Conservation (phyloP, 257 asterid genomes). For the Penstemon eatonii region DNA sequence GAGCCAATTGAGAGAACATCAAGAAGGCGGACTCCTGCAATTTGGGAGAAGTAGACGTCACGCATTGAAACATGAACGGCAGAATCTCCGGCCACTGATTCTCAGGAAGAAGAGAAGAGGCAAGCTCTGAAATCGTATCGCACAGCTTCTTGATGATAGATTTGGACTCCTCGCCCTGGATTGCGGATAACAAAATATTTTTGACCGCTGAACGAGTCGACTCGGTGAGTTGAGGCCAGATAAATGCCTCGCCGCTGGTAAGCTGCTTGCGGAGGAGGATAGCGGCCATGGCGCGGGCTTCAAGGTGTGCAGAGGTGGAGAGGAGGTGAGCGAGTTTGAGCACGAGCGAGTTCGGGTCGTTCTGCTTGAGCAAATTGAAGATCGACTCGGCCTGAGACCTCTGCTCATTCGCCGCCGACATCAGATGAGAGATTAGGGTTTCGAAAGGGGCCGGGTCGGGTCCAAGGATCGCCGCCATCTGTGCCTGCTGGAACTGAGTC, state of each 20-base stretch:
- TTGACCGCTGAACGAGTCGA: constrained; percentile 64
- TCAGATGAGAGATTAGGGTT: constrained; percentile 69
- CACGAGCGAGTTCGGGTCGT: constrained; percentile 76
- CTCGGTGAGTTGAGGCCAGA: constrained; percentile 69
- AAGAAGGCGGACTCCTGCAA: constrained; percentile 81
- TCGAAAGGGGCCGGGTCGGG: constrained; percentile 82
- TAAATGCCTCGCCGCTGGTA: constrained; percentile 70
- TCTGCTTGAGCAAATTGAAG: constrained; percentile 76
- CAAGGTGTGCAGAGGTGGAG: constrained; percentile 48
- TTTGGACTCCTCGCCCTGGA: constrained; percentile 72
- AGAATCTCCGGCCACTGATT: constrained; percentile 85
- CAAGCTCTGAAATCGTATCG: constrained; percentile 86
- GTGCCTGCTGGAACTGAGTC: constrained; percentile 78
- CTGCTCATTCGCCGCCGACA: constrained; percentile 83
- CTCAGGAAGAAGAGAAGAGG: constrained; percentile 81
- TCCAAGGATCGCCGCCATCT: constrained; percentile 71
- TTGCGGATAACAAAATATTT: constrained; percentile 48
- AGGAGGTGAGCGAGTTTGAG: constrained; percentile 71
- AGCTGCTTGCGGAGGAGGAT: constrained; percentile 85
- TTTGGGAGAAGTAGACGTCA: constrained; percentile 60
- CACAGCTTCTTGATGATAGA: constrained; percentile 70
- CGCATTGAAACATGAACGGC: constrained; percentile 94
- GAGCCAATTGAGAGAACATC: constrained; percentile 83
- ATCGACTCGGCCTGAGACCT: constrained; percentile 90
- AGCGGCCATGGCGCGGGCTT: constrained; percentile 84